A percentile compares a stretch with the other conserved stretches of the same genome.
phyloP scores from a whole-genome alignment of 139 green algal genomes.

The Picochlorum sp. region DNA sequence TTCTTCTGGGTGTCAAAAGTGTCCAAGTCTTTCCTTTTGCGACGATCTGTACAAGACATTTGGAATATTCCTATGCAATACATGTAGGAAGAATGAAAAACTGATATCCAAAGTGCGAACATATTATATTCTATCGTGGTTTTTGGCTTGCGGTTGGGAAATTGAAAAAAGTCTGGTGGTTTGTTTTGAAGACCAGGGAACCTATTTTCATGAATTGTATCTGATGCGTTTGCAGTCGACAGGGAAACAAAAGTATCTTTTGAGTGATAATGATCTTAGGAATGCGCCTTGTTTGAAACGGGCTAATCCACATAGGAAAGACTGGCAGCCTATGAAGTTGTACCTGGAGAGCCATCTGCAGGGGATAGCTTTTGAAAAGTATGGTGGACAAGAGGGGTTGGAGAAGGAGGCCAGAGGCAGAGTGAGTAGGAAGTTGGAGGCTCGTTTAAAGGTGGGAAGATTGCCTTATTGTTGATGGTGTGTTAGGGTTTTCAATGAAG shows the following conservation, averaged over 20 bases:
- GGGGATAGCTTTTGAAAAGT: conserved; percentile 17
- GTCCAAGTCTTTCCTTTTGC: conserved; percentile 29
- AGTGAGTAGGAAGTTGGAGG: conserved; percentile 3
- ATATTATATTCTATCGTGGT: too few relatives aligned
- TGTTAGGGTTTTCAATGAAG: too few relatives aligned
- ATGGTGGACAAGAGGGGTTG: conserved; percentile 25
- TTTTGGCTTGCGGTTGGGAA: too few relatives aligned
- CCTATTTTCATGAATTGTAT: too few relatives aligned
- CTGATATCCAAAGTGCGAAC: conserved; percentile 37
- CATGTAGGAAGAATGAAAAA: conserved; percentile 31
- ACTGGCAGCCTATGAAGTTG: conserved; percentile 51
- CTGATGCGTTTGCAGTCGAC: conserved; percentile 15
- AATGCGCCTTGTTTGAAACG: conserved; percentile 38
- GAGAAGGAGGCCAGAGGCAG: conserved; percentile 5
- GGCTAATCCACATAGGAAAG: conserved; percentile 51
- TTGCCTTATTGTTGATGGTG: background rate
- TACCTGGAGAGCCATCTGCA: conserved; percentile 49
- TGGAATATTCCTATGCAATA: conserved; percentile 31
- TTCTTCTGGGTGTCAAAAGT: conserved; percentile 22
- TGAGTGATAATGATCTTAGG: conserved; percentile 46
- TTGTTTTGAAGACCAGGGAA: too few relatives aligned
- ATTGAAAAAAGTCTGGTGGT: too few relatives aligned
- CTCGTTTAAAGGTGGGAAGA: conserved; percentile 1
- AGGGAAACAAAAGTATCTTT: conserved; percentile 33
- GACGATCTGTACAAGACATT: conserved; percentile 33